These are phyloP conservation scores for Termitomyces sp. DNA, from an alignment of 768 basidiomycete species.

Conservation along the genomic window DNA sequence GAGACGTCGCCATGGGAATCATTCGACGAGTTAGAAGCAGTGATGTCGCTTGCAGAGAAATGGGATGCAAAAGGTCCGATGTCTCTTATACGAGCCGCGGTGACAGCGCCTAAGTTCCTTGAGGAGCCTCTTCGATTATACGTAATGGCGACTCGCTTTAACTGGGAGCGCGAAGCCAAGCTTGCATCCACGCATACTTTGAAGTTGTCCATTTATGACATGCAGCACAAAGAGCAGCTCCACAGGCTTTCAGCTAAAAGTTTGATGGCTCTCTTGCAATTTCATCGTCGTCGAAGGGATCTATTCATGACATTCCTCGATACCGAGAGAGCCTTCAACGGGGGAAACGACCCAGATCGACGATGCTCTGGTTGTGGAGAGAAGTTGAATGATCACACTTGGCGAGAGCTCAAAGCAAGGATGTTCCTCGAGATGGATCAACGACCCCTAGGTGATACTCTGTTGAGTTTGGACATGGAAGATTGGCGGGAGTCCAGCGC, in stretches of 20 bases:
- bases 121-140: constrained; percentile 43
- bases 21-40: constrained; percentile 34
- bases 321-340: constrained; percentile 29
- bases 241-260: constrained; percentile 26
- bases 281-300: constrained; percentile 37
- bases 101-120: constrained; percentile 38
- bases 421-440: constrained; percentile 36
- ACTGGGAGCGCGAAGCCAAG: constrained; percentile 40
- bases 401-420: constrained; percentile 35
- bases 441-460: constrained; percentile 32
- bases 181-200: constrained; percentile 38
- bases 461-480: constrained; percentile 33
- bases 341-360: constrained; percentile 28
- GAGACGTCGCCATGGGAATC: constrained; percentile 34
- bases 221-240: constrained; percentile 26
- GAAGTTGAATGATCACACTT: constrained; percentile 29
- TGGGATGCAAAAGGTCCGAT: constrained; percentile 43
- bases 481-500: constrained; percentile 36
- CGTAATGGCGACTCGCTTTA: constrained; percentile 36
- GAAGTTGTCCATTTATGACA: constrained; percentile 31
- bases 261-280: constrained; percentile 32
- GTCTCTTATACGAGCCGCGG: constrained; percentile 34
- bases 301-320: constrained; percentile 31
- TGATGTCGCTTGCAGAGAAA: constrained; percentile 36
- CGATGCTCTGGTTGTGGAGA: constrained; percentile 29